phyloP scores from a whole-genome alignment of 139 green algal species.

The Chlorella vulgaris region DNA sequence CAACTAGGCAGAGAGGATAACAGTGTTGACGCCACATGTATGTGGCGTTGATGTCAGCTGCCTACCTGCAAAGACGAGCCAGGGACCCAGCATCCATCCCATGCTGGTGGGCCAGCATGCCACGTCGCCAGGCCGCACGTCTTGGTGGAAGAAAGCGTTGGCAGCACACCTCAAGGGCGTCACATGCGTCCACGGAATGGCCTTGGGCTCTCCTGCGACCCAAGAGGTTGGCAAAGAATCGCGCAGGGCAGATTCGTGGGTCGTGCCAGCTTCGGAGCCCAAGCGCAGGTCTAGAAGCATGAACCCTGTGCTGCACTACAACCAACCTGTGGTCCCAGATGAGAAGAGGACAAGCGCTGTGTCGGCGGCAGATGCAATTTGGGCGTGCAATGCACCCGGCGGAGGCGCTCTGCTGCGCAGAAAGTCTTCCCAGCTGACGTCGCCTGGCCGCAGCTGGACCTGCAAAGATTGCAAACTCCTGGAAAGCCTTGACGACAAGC shows the following conservation, averaged over 20 bases:
- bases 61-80: constrained; percentile 93
- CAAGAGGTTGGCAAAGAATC: too few relatives aligned
- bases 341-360: constrained; percentile 89
- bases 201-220: constrained; percentile 88
- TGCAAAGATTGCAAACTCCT: too few relatives aligned
- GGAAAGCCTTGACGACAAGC: too few relatives aligned
- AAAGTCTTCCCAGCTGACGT: constrained; percentile 70
- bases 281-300: not conserved
- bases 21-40: too few relatives aligned
- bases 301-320: not conserved
- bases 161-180: constrained; percentile 78
- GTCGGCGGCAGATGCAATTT: constrained; percentile 49
- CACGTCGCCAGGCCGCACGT: constrained; percentile 65
- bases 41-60: too few relatives aligned
- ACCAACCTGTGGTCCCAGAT: constrained; percentile 87
- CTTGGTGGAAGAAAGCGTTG: constrained; percentile 80
- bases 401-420: constrained; percentile 31
- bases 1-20: too few relatives aligned
- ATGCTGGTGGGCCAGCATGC: constrained; percentile 92
- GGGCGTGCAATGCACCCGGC: not conserved
- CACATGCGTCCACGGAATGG: constrained; percentile 90
- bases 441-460: too few relatives aligned
- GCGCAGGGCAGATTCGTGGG: too few relatives aligned
- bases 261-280: too few relatives aligned
- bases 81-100: constrained; percentile 98